Evolutionary conservation across 495 filamentous ascomycete species (phyloP), one percentile per base, ranked within the genome.

Genomic region (Penicillium simplicissimum): DNA sequence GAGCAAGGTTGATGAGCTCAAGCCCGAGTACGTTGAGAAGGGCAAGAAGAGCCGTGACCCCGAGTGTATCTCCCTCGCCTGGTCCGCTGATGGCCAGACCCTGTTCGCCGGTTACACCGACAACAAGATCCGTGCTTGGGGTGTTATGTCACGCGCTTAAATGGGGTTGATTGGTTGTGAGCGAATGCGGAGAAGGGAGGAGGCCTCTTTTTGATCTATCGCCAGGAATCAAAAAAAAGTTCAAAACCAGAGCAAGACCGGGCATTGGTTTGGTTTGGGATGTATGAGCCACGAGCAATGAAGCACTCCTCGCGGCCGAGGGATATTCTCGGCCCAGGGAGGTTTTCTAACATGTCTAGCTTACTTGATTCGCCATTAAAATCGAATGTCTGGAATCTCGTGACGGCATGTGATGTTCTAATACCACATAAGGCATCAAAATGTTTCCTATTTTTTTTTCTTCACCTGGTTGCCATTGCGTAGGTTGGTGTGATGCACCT

Each of bases 1-100:
- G 92, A 94, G 89, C 88, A 98, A 98, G 88, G 95, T 99, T 67
- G 95, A 99, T 71, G 95, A 98, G 87, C 87, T 99, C 78, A 97
- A 96, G 91, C 96, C 96, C 66, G 96, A 98, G 74, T 97, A 96
- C 83, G 85, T 92, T 64, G 87, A 92, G 72, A 89, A 93, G 75
- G 93, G 95, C 82, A 97, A 97, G 93, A 98, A 98, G 93, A 90
- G 86, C 86, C 85, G 93, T 78, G 95, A 97, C 82, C 96, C 96
- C 65, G 95, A 99, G 90, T 97, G 94, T 83, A 88, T 99, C 65
- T 88, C 84, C 76, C 83, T 99, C 79, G 96, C 95, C 74, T 99
- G 95, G 95, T 90, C 85, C 76, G 96, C 93, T 73, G 95, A 98
- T 74, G 95, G 95, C 76, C 93, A 97, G 87, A 99, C 95, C 65